phyloP scores from a whole-genome alignment of 306 rosid species.

The Dicorynia guianensis region DNA sequence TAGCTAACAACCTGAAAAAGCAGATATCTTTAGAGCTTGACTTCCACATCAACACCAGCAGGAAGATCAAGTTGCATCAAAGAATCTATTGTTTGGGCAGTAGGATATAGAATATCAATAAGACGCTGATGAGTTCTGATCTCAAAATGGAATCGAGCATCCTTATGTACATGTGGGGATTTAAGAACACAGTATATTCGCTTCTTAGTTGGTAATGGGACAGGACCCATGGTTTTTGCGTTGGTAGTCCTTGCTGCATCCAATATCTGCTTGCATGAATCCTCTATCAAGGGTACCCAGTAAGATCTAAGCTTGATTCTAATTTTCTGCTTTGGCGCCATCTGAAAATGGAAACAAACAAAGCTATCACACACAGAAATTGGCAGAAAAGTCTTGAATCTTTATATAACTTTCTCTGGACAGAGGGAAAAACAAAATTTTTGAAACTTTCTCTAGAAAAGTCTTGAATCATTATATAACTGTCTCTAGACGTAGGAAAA shows the following conservation, averaged over 20 bases:
- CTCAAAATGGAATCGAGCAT: constrained; percentile 95
- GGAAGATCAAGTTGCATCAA: constrained; percentile 97
- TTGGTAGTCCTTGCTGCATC: constrained; percentile 92
- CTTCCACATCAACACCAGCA: constrained; percentile 99
- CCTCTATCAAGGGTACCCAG: constrained; percentile 91
- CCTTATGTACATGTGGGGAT: constrained; percentile 94
- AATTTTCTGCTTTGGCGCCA: constrained; percentile 92
- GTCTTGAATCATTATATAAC: not conserved
- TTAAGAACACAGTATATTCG: constrained; percentile 85
- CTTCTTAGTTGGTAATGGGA: constrained; percentile 95
- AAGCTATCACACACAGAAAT: not conserved
- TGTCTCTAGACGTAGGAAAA: too few relatives aligned
- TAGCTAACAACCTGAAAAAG: constrained; percentile 27
- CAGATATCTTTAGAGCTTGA: constrained; percentile 71
- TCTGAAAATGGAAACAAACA: constrained; percentile 54
- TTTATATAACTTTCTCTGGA: not conserved
- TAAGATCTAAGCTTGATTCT: constrained; percentile 97
- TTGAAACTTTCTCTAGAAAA: too few relatives aligned
- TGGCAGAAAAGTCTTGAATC: too few relatives aligned
- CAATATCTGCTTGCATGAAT: constrained; percentile 96
- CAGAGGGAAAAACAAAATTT: too few relatives aligned
- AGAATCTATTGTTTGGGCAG: constrained; percentile 95
- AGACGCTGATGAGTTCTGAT: constrained; percentile 97
- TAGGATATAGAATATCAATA: constrained; percentile 91
- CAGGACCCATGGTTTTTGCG: constrained; percentile 99